Evolutionary conservation across 352 stramenopile genomes (phyloP), one percentile per base, ranked within the genome.

Genomic region (Globisporangium solare): DNA sequence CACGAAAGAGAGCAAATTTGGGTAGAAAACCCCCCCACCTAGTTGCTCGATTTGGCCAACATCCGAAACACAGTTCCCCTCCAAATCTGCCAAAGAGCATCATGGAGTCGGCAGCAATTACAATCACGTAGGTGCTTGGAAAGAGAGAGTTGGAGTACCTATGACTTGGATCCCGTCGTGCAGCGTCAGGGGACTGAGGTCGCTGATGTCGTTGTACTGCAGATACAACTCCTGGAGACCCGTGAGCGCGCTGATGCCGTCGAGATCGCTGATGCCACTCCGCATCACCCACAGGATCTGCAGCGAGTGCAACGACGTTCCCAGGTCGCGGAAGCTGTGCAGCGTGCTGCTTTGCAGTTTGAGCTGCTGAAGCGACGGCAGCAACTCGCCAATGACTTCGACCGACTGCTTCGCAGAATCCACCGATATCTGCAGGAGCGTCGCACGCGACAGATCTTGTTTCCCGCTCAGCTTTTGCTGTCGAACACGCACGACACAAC

Each of bases 111-210:
- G 31, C 24, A 41, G 20, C 20, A 42, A n/a, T 22, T 13, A 39
- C 22, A 40, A 8, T 27, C 50, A 47, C 18, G 10, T 46, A 35
- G 27, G 5, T 10, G 10, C 5, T 35, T 10, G 27, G n/a, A 11
- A 7, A 35, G 27, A 1, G 5, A 35, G 7, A 11, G 27, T 11
- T 35, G 27, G 6, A 35, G 27, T 49, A 91, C 81, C 82, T 24
- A 93, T 55, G 31, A 94, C 59, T 47, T 83, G 68, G n/a, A 96
- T 71, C 46, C 89, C 70, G 21, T 96, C 86, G 60, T 95, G 88
- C 80, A 95, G 88, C 31, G 77, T 83, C 35, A 95, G 63, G 3
- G 86, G 83, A 45, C 73, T 92, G 47, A 96, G 85, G 54, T 94
- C 83, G 39, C 50, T 74, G 48, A 96, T 77, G 22, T 69, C 64